Percentiles rank a stretch among this genome's conserved stretches.
Conservation (phyloP, 306 rosid species). For the Cicer bijugum region DNA sequence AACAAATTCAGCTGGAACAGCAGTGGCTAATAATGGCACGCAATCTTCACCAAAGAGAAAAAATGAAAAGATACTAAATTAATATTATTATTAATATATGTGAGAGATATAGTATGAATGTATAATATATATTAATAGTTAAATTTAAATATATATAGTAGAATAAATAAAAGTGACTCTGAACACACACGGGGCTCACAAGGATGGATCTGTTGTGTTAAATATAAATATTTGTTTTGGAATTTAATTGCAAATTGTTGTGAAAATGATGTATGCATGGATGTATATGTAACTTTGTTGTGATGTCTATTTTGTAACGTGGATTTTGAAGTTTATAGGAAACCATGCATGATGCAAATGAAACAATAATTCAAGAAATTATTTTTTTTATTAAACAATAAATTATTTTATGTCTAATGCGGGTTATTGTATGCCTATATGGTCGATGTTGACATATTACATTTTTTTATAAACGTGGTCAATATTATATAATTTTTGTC, state of each 20-base stretch:
- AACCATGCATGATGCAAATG: background rate
- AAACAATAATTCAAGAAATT: background rate
- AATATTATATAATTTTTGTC: no score
- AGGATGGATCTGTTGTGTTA: background rate
- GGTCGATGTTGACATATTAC: no score
- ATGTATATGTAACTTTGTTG: background rate
- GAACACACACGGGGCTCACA: slow-evolving; percentile 19
- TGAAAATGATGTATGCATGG: slow-evolving; percentile 1
- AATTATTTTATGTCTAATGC: no score
- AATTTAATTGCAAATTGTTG: slow-evolving; percentile 10
- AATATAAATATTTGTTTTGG: background rate
- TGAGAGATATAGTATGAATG: background rate
- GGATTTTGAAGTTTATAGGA: background rate
- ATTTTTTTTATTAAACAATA: no score
- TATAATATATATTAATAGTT: background rate
- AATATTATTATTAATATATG: background rate
- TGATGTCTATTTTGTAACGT: background rate
- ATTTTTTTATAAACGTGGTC: no score
- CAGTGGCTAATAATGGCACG: slow-evolving; percentile 42
- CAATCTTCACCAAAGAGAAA: slow-evolving; percentile 50
- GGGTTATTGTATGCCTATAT: no score
- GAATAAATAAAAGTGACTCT: slow-evolving; percentile 29
- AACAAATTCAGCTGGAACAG: slow-evolving; percentile 35
- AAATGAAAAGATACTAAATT: slow-evolving; percentile 43
- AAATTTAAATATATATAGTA: slow-evolving; percentile 4